These are phyloP conservation scores for Vigna hirtella DNA, from an alignment of 306 rosid genomes.

Conservation along the genomic window DNA sequence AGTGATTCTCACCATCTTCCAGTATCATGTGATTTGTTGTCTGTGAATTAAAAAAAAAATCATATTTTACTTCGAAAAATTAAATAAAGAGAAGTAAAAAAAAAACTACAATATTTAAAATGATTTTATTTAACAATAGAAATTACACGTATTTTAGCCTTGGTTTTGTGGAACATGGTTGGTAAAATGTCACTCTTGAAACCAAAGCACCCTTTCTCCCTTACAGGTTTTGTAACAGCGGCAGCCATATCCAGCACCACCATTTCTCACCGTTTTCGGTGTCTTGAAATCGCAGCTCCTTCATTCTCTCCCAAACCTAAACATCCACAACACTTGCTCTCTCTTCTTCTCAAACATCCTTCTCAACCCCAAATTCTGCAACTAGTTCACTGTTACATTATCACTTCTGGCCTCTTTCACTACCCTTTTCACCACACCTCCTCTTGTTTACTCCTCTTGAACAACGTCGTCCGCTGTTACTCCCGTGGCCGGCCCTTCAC, in stretches of 20 bases:
- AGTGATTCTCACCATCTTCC: no score
- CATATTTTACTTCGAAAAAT: no score
- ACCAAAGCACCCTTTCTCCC: background rate
- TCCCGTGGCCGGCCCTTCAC: background rate
- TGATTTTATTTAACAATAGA: no score
- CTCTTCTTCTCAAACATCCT: conserved; percentile 5
- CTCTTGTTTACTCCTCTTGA: conserved; percentile 8
- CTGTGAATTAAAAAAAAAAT: no score
- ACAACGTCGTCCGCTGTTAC: conserved; percentile 12
- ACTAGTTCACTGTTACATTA: background rate
- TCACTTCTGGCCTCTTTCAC: conserved; percentile 1
- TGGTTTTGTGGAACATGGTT: no score
- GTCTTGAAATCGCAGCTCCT: background rate
- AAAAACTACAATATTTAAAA: no score
- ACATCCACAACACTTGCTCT: conserved; percentile 1
- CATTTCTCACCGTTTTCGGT: background rate
- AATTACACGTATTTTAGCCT: no score
- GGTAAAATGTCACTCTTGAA: background rate
- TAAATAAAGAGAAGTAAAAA: no score
- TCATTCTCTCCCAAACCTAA: background rate
- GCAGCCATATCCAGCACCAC: background rate
- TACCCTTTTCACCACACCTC: background rate
- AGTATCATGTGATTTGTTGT: no score
- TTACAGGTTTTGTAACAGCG: background rate
- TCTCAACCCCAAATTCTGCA: background rate